phyloP scores from a whole-genome alignment of 2,329 filamentous ascomycete genomes.

The Macrophomina pseudophaseolina region DNA sequence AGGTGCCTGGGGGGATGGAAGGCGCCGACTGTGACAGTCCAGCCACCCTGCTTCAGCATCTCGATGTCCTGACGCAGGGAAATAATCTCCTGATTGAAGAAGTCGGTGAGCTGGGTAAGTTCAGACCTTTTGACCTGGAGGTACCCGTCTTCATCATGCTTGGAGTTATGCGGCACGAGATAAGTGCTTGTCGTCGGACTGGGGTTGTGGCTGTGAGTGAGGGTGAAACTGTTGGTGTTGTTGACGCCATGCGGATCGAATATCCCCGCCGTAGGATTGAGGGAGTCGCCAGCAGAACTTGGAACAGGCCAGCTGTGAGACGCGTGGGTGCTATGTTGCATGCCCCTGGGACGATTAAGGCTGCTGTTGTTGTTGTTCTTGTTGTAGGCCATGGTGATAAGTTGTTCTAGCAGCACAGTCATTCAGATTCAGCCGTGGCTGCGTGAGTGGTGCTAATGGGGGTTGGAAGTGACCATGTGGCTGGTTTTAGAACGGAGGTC shows the following conservation, averaged over 20 bases:
- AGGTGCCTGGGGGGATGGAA: background rate
- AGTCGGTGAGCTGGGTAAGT: background rate
- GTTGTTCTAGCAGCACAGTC: background rate
- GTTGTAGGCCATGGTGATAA: background rate
- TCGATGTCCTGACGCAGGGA: slow-evolving; percentile 31
- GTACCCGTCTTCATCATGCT: background rate
- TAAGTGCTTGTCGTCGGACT: background rate
- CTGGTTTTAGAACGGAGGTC: no score
- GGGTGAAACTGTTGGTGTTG: background rate
- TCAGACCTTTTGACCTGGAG: background rate
- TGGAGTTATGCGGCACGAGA: background rate
- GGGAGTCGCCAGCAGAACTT: background rate
- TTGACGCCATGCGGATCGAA: background rate
- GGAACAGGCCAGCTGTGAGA: background rate
- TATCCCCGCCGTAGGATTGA: slow-evolving; percentile 9
- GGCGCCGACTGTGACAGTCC: slow-evolving; percentile 32
- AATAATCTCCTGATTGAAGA: slow-evolving; percentile 9
- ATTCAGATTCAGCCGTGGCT: no score
- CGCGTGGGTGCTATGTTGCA: background rate
- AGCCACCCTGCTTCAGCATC: slow-evolving; percentile 32
- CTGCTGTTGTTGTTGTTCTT: background rate
- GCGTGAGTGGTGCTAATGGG: no score
- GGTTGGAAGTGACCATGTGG: no score
- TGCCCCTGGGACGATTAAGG: background rate
- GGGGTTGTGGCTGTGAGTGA: background rate